Base-by-base conservation (phyloP, 805 yeast genomes). In the Cyberlindnera suaveolens region DNA sequence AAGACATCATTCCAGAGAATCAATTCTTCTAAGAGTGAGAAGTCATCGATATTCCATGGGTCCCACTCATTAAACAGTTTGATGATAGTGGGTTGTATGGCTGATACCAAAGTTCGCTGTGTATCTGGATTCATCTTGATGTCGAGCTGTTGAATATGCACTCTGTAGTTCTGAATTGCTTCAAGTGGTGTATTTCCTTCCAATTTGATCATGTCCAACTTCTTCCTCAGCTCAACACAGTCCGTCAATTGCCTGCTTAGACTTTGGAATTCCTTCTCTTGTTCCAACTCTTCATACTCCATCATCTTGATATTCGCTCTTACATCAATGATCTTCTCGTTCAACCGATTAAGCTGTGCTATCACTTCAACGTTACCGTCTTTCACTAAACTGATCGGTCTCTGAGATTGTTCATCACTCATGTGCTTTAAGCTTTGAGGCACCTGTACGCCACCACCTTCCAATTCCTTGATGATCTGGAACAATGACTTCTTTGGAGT, bases 301-400 rank as follows among this genome's bases (percentile, higher is more conserved):
- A 39, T 30, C 44, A 50, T 41, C 38, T 47, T 49, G 23, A 20
- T 17, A 10, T 42, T 34, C 5, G 54, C 48, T 1, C 42, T 38
- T 2, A 48, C 8, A 15, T 51, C 48, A 13, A 42, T 31, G 4
- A 51, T 30, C 20, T 51, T 47, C 4, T 47, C 49, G 23, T 52
- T 50, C 6, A 50, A 17, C 5, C 35, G 41, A 26, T 53, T 48
- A 34, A 58, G 27, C 31, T 43, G 19, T 8, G 43, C 30, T 3
- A 54, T 47, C 10, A 16, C 17, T 14, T 40, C 44, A 17, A 31
- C 65, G 14, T 41, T 47, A 1, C 49, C 69, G 49, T 65, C 69
- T 57, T 70, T 63, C 49, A 63, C 60, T 23, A 63, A 45, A 45
- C 63, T 65, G 40, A 63, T 65, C 32, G 67, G 63, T 9, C 71